Percentiles rank a stretch among this genome's conserved stretches.
Evolutionary conservation across 805 yeast species (phyloP).

Genomic region (Candida easanensis): DNA sequence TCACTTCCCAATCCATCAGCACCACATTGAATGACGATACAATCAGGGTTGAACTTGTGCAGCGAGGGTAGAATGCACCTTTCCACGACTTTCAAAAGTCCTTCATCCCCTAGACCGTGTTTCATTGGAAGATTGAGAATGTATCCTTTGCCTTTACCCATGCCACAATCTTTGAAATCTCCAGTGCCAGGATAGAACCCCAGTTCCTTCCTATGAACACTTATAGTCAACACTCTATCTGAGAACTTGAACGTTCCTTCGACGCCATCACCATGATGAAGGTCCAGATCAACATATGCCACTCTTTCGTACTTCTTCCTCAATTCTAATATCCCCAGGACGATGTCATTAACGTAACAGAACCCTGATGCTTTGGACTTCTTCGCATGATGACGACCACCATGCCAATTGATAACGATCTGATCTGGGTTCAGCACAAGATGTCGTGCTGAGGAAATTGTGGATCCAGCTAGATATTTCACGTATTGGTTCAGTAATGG

Average conservation of each 20-base stretch:
- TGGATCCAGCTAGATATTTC: slow-evolving; percentile 51
- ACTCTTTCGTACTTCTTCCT: slow-evolving; percentile 45
- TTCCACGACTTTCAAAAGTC: slow-evolving; percentile 35
- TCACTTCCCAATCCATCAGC: slow-evolving; percentile 74
- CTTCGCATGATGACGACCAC: slow-evolving; percentile 73
- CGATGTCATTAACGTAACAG: slow-evolving; percentile 72
- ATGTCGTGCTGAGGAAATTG: slow-evolving; percentile 43
- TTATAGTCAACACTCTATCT: slow-evolving; percentile 54
- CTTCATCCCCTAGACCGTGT: slow-evolving; percentile 52
- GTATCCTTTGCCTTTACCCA: slow-evolving; percentile 36
- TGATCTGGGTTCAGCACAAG: not conserved
- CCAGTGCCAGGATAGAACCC: slow-evolving; percentile 82
- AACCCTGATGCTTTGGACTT: slow-evolving; percentile 60
- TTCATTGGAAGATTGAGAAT: slow-evolving; percentile 53
- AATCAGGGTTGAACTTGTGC: slow-evolving; percentile 42
- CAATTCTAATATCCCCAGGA: slow-evolving; percentile 50
- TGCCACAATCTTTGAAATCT: slow-evolving; percentile 32
- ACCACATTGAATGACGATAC: slow-evolving; percentile 65
- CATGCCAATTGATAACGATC: slow-evolving; percentile 65
- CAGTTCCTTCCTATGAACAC: slow-evolving; percentile 59
- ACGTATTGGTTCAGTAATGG: slow-evolving; percentile 51
- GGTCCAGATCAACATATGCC: slow-evolving; percentile 66
- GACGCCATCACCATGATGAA: slow-evolving; percentile 84
- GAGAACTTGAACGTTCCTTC: slow-evolving; percentile 59
- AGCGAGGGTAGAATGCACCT: slow-evolving; percentile 44